Percentiles rank a stretch among this genome's conserved stretches.
These are phyloP conservation scores for Termitomyces sp. DNA, from an alignment of 768 basidiomycete species.

Conservation along the genomic window DNA sequence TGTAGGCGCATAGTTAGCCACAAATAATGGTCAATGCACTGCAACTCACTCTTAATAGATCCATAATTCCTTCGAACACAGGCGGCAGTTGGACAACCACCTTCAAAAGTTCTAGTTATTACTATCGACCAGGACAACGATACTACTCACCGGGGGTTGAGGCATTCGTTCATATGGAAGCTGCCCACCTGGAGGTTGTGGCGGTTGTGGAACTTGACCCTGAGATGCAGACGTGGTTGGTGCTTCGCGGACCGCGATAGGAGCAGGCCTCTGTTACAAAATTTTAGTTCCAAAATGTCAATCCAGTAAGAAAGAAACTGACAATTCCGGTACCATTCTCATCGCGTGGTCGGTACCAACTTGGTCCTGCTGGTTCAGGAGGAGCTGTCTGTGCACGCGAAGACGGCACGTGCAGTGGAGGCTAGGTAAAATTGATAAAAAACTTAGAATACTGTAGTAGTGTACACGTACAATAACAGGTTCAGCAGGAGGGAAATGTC, in stretches of 20 bases:
- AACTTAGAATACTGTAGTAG: background rate
- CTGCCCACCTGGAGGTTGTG: conserved; percentile 11
- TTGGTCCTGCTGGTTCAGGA: conserved; percentile 8
- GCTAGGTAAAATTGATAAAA: conserved; percentile 5
- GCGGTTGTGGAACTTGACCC: conserved; percentile 6
- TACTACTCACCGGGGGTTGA: conserved; percentile 43
- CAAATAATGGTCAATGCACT: background rate
- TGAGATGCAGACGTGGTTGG: conserved; percentile 4
- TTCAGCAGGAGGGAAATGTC: conserved; percentile 5
- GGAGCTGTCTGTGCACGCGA: conserved; percentile 24
- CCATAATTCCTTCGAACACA: conserved; percentile 64
- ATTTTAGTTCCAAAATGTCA: background rate
- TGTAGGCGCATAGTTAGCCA: conserved; percentile 19
- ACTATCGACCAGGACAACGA: background rate
- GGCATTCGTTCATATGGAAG: conserved; percentile 42
- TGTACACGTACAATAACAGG: conserved; percentile 16
- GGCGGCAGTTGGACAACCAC: conserved; percentile 56
- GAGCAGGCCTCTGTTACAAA: background rate
- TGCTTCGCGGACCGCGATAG: conserved; percentile 15
- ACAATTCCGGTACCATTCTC: background rate
- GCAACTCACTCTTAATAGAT: conserved; percentile 54
- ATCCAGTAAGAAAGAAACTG: background rate
- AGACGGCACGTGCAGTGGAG: background rate
- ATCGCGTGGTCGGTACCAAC: conserved; percentile 26
- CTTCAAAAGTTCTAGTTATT: conserved; percentile 24